phyloP scores from a whole-genome alignment of 805 yeast species.

The Candida ulmi region DNA sequence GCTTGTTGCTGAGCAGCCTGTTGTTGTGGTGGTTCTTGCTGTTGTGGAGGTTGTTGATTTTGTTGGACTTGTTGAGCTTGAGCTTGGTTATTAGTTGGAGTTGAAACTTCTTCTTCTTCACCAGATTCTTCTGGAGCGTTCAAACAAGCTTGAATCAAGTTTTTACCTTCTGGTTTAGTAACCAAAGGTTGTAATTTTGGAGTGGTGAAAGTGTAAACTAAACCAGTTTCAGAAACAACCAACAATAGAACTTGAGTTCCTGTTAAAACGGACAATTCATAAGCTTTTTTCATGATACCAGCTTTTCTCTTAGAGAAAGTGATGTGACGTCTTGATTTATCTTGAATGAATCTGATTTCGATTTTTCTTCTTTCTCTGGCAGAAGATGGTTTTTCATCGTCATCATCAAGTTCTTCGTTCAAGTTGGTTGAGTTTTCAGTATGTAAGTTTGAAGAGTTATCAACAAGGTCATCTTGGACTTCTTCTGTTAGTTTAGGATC shows the following conservation, averaged over 20 bases:
- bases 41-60: slow-evolving; percentile 24
- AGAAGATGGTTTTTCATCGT: slow-evolving; percentile 40
- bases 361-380: slow-evolving; percentile 76
- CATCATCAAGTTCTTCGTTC: slow-evolving; percentile 34
- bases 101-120: slow-evolving; percentile 33
- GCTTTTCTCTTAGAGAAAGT: slow-evolving; percentile 98
- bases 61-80: slow-evolving; percentile 28
- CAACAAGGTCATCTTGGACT: slow-evolving; percentile 20
- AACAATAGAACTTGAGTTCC: slow-evolving; percentile 94
- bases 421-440: slow-evolving; percentile 6
- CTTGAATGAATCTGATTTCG: slow-evolving; percentile 95
- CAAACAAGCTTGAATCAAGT: slow-evolving; percentile 91
- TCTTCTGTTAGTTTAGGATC: slow-evolving; percentile 17
- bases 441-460: slow-evolving; percentile 7
- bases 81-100: slow-evolving; percentile 29
- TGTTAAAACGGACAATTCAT: slow-evolving; percentile 90
- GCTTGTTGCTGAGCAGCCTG: slow-evolving; percentile 15
- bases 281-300: slow-evolving; percentile 99
- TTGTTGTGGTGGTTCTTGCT: slow-evolving; percentile 12
- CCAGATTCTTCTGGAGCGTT: slow-evolving; percentile 87
- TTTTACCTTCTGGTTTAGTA: slow-evolving; percentile 95
- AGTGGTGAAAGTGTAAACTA: slow-evolving; percentile 97
- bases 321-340: slow-evolving; percentile 95
- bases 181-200: slow-evolving; percentile 98
- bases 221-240: slow-evolving; percentile 97